Evolutionary conservation across 176 grass and related monocot species (phyloP).

Genomic region (Zoysia pacifica): DNA sequence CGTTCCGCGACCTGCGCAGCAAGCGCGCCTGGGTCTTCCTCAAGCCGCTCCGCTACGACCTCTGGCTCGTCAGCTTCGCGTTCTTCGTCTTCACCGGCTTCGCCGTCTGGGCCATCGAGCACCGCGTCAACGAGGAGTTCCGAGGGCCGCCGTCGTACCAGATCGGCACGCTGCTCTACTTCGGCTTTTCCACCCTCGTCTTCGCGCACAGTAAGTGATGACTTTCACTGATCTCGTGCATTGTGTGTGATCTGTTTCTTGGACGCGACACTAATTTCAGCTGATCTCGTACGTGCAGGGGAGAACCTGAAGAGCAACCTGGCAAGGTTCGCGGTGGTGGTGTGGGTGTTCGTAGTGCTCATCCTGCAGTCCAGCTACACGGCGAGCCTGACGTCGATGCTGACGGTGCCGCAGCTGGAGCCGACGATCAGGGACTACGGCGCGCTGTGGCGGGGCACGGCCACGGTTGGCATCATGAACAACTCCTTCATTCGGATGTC

Average conservation of each 20-base stretch:
- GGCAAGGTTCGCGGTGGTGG: conserved; percentile 51
- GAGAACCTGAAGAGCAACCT: conserved; percentile 63
- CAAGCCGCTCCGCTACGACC: conserved; percentile 59
- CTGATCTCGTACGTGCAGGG: conserved; percentile 33
- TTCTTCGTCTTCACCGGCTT: conserved; percentile 75
- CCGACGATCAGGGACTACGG: conserved; percentile 43
- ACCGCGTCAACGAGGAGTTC: conserved; percentile 62
- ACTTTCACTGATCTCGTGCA: too few relatives aligned
- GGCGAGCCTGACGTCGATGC: conserved; percentile 78
- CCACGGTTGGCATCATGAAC: conserved; percentile 55
- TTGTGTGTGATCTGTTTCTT: too few relatives aligned
- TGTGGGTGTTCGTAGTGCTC: conserved; percentile 82
- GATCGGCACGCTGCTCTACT: conserved; percentile 66
- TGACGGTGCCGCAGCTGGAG: conserved; percentile 60
- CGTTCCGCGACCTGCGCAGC: conserved; percentile 34
- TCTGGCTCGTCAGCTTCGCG: conserved; percentile 53
- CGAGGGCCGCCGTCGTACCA: conserved; percentile 49
- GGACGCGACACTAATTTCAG: background rate
- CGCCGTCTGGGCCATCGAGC: conserved; percentile 71
- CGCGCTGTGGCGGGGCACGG: conserved; percentile 21
- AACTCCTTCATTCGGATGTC: conserved; percentile 50
- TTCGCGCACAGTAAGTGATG: conserved; percentile 49
- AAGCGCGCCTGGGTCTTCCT: conserved; percentile 66
- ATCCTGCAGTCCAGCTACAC: conserved; percentile 82
- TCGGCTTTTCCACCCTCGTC: conserved; percentile 66